Evolutionary conservation across 345 rosid genomes (phyloP).

Genomic region (Dipteronia sinensis): DNA sequence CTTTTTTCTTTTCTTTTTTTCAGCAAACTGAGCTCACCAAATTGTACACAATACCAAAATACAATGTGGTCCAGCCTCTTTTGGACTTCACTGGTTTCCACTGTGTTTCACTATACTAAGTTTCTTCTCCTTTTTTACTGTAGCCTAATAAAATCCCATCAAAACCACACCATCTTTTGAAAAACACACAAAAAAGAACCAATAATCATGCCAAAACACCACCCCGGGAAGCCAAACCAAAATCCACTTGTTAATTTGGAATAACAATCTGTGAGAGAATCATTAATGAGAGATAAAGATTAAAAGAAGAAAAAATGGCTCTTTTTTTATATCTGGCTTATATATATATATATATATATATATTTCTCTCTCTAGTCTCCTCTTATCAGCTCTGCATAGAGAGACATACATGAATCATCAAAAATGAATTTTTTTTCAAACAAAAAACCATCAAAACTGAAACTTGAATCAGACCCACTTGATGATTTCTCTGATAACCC

Average conservation of each 20-base stretch:
- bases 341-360: no score
- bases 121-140: slow-evolving; percentile 19
- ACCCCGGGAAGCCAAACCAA: slow-evolving; percentile 35
- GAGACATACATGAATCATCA: slow-evolving; percentile 35
- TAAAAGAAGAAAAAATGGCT: slow-evolving; percentile 27
- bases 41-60: slow-evolving; percentile 21
- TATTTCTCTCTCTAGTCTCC: slow-evolving; percentile 12
- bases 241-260: slow-evolving; percentile 43
- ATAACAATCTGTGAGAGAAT: slow-evolving; percentile 42
- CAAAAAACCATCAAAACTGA: slow-evolving; percentile 27
- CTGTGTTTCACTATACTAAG: slow-evolving; percentile 27
- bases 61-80: slow-evolving; percentile 32
- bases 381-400: slow-evolving; percentile 32
- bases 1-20: slow-evolving; percentile 2
- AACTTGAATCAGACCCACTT: slow-evolving; percentile 38
- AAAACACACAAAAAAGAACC: slow-evolving; percentile 23
- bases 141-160: slow-evolving; percentile 24
- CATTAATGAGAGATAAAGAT: slow-evolving; percentile 43
- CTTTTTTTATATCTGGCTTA: slow-evolving; percentile 25
- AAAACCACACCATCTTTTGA: slow-evolving; percentile 22
- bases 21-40: slow-evolving; percentile 11
- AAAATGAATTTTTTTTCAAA: slow-evolving; percentile 36
- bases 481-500: slow-evolving; percentile 47
- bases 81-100: slow-evolving; percentile 26
- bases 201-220: slow-evolving; percentile 46